A percentile compares a stretch with the other conserved stretches of the same genome.
phyloP scores from a whole-genome alignment of 2,329 filamentous ascomycete species.

The Alternaria novae-zelandiae region DNA sequence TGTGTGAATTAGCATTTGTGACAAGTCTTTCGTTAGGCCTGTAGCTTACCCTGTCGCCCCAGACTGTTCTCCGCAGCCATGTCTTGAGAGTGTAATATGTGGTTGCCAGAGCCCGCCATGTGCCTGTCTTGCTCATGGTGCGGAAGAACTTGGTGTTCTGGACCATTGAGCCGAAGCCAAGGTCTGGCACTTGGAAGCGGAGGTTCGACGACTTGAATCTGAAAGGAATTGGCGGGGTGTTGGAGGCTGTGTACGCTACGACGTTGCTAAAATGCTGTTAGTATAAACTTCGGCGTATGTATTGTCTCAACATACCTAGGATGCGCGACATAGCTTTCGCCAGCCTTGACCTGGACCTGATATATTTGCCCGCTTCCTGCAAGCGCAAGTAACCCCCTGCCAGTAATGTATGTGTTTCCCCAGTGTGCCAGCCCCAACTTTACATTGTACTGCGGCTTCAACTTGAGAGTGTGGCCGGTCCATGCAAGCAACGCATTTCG shows the following conservation, averaged over 20 bases:
- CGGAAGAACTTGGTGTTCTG: conserved; percentile 76
- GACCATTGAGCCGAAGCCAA: conserved; percentile 68
- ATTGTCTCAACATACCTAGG: conserved; percentile 60
- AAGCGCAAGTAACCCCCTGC: conserved; percentile 83
- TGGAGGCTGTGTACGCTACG: conserved; percentile 83
- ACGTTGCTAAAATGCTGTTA: conserved; percentile 67
- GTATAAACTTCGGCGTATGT: not conserved
- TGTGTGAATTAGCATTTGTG: conserved; percentile 35
- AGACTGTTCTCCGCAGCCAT: conserved; percentile 79
- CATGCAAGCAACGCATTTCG: conserved; percentile 90
- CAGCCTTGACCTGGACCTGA: conserved; percentile 77
- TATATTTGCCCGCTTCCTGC: conserved; percentile 89
- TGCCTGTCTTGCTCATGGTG: conserved; percentile 71
- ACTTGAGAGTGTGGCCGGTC: conserved; percentile 85
- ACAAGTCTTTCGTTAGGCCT: not conserved
- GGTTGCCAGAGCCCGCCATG: conserved; percentile 74
- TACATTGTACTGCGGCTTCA: conserved; percentile 77
- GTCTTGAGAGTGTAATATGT: conserved; percentile 74
- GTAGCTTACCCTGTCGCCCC: conserved; percentile 77
- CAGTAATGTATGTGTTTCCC: conserved; percentile 89
- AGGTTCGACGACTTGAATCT: conserved; percentile 80
- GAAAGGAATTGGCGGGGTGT: conserved; percentile 79
- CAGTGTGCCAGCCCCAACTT: conserved; percentile 82
- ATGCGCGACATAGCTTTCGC: conserved; percentile 90
- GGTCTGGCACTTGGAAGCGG: conserved; percentile 76